phyloP scores from a whole-genome alignment of 345 rosid species.

The Lenwebbia sp. region DNA sequence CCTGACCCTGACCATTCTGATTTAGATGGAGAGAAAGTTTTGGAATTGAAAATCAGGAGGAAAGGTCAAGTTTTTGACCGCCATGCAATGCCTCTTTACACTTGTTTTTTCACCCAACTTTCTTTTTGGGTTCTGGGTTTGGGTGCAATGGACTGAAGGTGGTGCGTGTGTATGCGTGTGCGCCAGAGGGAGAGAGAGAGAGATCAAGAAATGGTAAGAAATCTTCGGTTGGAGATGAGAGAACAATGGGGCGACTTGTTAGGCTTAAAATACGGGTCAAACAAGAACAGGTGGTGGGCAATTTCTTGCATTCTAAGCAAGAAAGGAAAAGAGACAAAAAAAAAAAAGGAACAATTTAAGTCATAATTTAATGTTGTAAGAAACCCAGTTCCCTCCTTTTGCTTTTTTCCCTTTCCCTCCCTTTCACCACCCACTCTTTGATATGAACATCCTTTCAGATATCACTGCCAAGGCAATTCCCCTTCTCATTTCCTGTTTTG shows the following conservation, averaged over 20 bases:
- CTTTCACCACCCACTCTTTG: conserved; percentile 38
- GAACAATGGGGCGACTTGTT: conserved; percentile 42
- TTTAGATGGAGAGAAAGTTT: background rate
- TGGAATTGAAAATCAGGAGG: background rate
- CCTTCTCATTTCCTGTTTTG: background rate
- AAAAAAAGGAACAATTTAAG: background rate
- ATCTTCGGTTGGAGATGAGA: conserved; percentile 18
- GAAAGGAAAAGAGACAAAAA: background rate
- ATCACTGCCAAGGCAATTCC: background rate
- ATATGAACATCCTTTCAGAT: conserved; percentile 8
- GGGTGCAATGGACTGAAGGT: background rate
- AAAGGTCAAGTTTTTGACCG: conserved; percentile 6
- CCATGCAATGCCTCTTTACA: background rate
- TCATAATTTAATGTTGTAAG: background rate
- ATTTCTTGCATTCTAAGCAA: conserved; percentile 55
- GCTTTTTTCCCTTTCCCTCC: background rate
- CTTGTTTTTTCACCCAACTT: background rate
- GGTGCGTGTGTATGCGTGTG: background rate
- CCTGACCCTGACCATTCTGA: background rate
- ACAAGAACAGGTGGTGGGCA: conserved; percentile 41
- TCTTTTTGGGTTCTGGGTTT: conserved; percentile 8
- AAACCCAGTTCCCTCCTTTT: background rate
- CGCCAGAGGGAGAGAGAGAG: background rate
- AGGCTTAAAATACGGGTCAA: conserved; percentile 79
- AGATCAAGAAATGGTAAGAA: background rate